Base-by-base conservation (phyloP, 495 filamentous ascomycete species). In the Podospora conica region DNA sequence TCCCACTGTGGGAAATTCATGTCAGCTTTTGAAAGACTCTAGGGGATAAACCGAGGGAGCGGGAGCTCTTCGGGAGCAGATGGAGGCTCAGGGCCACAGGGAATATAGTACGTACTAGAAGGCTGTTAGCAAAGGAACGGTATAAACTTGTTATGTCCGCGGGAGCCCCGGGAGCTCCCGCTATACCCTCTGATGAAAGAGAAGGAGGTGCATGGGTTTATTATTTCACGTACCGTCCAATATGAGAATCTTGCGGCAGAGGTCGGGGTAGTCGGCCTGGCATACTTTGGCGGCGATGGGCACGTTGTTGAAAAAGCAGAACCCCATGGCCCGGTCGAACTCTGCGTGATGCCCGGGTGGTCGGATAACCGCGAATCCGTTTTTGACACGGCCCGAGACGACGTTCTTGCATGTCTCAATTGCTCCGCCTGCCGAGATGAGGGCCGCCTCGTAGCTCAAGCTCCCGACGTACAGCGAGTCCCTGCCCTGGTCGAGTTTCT, bases 221-320 rank as follows among this genome's bases (percentile, higher is more conserved):
- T n/a, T n/a, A n/a, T n/a, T n/a, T n/a, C n/a, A n/a, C n/a, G n/a
- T n/a, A n/a, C n/a, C n/a, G 71, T 99, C 95, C 24, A 99, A 81
- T 69, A 99, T 95, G 60, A 98, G 73, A 28, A 98, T 83, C 76
- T 96, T 97, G 40, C 92, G 87, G 73, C 92, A 96, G 0, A 77
- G 77, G 0, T 95, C 87, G 3, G 90, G 90, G 66, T 88, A 91
- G 53, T 89, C 85, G 27, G 78, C 75, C 73, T 93, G 92, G 68
- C 92, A 96, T 57, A 93, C 90, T 61, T 86, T 88, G 9, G 93
- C 88, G 1, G 93, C 93, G 61, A 99, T 89, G 28, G 89, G 90
- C 11, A 97, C 96, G 77, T 99, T 99, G 77, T 99, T 96, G 75
- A 97, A 97, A 18, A 98, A 79, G 75, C 95, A 98, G 73, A 98